These are phyloP conservation scores for Leptographium wingfieldii DNA, from an alignment of 2,329 filamentous ascomycete genomes.

Conservation along the genomic window DNA sequence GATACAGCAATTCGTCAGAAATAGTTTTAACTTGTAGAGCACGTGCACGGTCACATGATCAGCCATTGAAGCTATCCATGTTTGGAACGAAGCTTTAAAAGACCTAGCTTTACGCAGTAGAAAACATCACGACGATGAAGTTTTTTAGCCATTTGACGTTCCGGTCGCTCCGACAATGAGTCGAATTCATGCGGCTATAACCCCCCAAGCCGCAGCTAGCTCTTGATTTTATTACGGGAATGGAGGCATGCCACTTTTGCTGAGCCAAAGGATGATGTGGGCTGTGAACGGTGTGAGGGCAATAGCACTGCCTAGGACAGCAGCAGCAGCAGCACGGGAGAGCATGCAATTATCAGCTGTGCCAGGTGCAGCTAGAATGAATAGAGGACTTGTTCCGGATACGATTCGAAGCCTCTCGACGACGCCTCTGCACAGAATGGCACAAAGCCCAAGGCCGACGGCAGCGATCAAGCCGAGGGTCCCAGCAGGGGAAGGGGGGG, in stretches of 20 bases:
- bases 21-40: background rate
- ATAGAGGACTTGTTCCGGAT: background rate
- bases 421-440: background rate
- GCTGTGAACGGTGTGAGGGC: background rate
- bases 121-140: slow-evolving; percentile 5
- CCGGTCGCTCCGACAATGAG: background rate
- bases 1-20: too few species aligned
- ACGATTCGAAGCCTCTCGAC: background rate
- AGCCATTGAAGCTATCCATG: background rate
- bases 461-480: background rate
- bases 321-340: background rate
- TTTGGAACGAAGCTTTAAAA: slow-evolving; percentile 1
- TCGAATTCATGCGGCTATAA: background rate
- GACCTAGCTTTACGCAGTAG: slow-evolving; percentile 9
- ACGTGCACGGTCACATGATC: background rate
- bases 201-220: background rate
- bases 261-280: background rate
- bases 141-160: background rate
- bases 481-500: background rate
- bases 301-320: background rate
- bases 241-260: background rate
- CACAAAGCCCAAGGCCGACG: background rate
- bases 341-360: too few species aligned
- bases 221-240: background rate
- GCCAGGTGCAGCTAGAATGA: background rate